Evolutionary conservation across 75 land plant genomes (phyloP), one percentile per base, ranked within the genome.

Genomic region (Pinus taeda): DNA sequence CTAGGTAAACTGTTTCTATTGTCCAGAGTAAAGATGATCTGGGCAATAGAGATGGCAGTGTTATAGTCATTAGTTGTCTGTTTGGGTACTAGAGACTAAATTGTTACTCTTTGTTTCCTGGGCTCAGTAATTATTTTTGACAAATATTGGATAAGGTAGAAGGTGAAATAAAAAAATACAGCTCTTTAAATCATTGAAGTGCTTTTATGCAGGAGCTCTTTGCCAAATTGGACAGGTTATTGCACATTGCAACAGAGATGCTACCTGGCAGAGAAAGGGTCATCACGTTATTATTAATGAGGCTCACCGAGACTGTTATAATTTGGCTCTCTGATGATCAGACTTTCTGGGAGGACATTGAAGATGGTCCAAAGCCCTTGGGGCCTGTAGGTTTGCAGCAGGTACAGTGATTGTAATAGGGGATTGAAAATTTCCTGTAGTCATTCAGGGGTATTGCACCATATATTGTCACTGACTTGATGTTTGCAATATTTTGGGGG

Each of bases 271-370:
- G 94, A 79, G 99, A 97, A 77, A 89, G 99, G 59, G 89, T 97
- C 83, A 92, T 88, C 22, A 90, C 90, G 18, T 53, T 93, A 26
- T 70, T 97, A 7, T 67, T 95, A 74, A 95, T 95, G 92, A 93
- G 96, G 74, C 87, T 97, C 17, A 89, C 88, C 36, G 99, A 95
- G 76, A 89, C 99, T 24, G 81, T 97, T 75, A 87, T 97, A 58
- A 72, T 95, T 60, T 97, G 88, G 86, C 84, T 97, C 60, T 91
- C 98, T 22, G 83, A 92, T 62, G 99, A 93, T 64, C 94, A 97
- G 76, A 84, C 74, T 73, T 97, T 97, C 77, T 97, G 99, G 99
- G 92, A 88, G 42, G 98, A 96, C 37, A 86, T 97, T 82, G 96
- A 93, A 81, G 84, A 85, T 18, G 99, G 98, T 36, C 84, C 78